phyloP scores from a whole-genome alignment of 2,329 filamentous ascomycete genomes.

The Cryphonectria parasitica region DNA sequence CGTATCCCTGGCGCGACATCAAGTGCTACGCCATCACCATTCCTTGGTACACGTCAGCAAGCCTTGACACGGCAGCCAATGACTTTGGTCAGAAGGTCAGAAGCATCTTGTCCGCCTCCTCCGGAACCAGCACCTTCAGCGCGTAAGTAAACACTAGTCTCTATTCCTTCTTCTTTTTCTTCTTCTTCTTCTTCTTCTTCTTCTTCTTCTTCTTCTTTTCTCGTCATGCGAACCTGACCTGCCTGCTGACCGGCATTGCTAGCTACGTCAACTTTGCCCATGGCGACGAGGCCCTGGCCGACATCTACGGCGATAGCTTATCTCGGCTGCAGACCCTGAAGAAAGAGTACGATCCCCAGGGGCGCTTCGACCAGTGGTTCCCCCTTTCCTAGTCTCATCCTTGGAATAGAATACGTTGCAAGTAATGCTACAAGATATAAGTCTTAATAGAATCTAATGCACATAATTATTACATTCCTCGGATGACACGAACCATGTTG shows the following conservation, averaged over 20 bases:
- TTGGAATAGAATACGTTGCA: too few species aligned
- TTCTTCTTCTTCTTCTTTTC: too few species aligned
- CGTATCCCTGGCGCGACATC: constrained; percentile 41
- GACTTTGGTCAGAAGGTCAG: constrained; percentile 39
- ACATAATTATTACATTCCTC: too few species aligned
- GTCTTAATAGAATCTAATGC: too few species aligned
- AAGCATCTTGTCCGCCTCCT: constrained; percentile 32
- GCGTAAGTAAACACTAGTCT: constrained; percentile 19
- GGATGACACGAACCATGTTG: too few species aligned
- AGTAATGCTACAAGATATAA: too few species aligned
- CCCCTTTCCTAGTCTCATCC: neutral
- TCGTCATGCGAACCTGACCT: too few species aligned
- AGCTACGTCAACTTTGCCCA: constrained; percentile 57
- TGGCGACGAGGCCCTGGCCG: constrained; percentile 47
- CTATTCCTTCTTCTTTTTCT: too few species aligned
- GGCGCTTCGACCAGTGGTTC: constrained; percentile 41
- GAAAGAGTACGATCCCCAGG: constrained; percentile 50
- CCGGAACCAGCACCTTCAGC: constrained; percentile 4
- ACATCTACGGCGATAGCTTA: constrained; percentile 52
- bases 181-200: too few species aligned
- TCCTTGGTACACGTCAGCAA: constrained; percentile 44
- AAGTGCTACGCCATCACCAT: constrained; percentile 44
- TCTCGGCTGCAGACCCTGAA: constrained; percentile 49
- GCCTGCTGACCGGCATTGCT: too few species aligned
- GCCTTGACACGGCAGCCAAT: constrained; percentile 41